Percentiles rank a stretch among this genome's conserved stretches.
phyloP scores from a whole-genome alignment of 345 rosid genomes.

The Melaleuca alternifolia region DNA sequence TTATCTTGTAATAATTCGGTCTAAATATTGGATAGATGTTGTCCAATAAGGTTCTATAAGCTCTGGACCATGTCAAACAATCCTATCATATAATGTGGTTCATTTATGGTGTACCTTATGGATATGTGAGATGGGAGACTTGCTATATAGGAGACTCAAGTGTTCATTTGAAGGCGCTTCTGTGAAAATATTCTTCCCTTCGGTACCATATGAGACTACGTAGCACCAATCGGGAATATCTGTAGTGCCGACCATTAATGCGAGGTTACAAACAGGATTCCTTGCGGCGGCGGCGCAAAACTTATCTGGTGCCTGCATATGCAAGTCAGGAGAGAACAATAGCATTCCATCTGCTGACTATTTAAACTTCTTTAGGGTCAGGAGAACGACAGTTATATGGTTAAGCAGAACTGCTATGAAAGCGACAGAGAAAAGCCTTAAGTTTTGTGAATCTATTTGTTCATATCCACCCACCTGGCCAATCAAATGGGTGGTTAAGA shows the following conservation, averaged over 20 bases:
- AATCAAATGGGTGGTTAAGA: conserved; percentile 88
- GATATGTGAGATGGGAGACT: conserved; percentile 78
- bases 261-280: conserved; percentile 81
- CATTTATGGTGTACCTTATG: conserved; percentile 39
- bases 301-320: conserved; percentile 63
- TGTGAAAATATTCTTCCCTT: conserved; percentile 47
- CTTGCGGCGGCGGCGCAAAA: conserved; percentile 83
- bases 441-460: neutral
- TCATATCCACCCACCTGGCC: conserved; percentile 60
- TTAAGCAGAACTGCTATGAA: neutral
- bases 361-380: neutral
- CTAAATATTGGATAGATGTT: neutral
- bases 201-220: conserved; percentile 44
- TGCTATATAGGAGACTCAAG: conserved; percentile 46
- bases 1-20: neutral
- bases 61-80: neutral
- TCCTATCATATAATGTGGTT: neutral
- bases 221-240: conserved; percentile 97
- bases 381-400: neutral
- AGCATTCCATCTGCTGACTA: neutral
- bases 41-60: neutral
- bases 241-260: conserved; percentile 69
- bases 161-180: conserved; percentile 69
- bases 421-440: neutral
- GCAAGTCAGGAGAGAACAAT: neutral